These are phyloP conservation scores for Exidia glandulosa DNA, from an alignment of 768 basidiomycete genomes.

Conservation along the genomic window DNA sequence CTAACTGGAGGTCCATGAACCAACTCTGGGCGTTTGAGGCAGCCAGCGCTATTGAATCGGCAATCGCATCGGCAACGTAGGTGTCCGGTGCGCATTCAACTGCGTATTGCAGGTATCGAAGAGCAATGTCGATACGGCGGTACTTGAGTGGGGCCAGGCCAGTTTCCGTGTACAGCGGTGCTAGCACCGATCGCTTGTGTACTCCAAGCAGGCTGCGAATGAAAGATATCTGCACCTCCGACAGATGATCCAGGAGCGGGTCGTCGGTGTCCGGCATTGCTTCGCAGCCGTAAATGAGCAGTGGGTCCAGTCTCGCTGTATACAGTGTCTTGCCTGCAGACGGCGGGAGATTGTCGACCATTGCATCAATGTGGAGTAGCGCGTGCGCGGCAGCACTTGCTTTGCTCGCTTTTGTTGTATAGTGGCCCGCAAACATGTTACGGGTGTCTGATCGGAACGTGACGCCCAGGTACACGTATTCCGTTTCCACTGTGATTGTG, in stretches of 20 bases:
- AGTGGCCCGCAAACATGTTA: slow-evolving; percentile 5
- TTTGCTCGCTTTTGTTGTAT: slow-evolving; percentile 2
- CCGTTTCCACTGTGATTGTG: not conserved
- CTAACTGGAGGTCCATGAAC: too few species aligned
- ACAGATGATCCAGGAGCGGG: slow-evolving; percentile 5
- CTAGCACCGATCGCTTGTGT: not conserved
- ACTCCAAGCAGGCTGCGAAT: slow-evolving; percentile 12
- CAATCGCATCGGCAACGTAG: not conserved
- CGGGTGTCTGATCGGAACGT: slow-evolving; percentile 1
- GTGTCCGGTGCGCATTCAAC: slow-evolving; percentile 15
- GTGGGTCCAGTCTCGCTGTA: slow-evolving; percentile 14
- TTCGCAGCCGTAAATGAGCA: slow-evolving; percentile 15
- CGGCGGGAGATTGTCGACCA: slow-evolving; percentile 11
- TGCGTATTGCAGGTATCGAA: too few species aligned
- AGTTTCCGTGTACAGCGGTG: not conserved
- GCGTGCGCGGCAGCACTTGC: not conserved
- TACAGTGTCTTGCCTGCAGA: slow-evolving; percentile 11
- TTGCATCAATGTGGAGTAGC: slow-evolving; percentile 6
- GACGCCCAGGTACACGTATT: slow-evolving; percentile 6
- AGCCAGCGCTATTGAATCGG: not conserved
- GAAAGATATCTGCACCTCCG: slow-evolving; percentile 11
- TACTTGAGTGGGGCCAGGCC: too few species aligned
- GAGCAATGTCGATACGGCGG: too few species aligned
- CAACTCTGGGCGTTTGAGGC: too few species aligned
- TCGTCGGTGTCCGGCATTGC: slow-evolving; percentile 8